phyloP scores from a whole-genome alignment of 768 basidiomycete genomes.

The Russula olivacea region DNA sequence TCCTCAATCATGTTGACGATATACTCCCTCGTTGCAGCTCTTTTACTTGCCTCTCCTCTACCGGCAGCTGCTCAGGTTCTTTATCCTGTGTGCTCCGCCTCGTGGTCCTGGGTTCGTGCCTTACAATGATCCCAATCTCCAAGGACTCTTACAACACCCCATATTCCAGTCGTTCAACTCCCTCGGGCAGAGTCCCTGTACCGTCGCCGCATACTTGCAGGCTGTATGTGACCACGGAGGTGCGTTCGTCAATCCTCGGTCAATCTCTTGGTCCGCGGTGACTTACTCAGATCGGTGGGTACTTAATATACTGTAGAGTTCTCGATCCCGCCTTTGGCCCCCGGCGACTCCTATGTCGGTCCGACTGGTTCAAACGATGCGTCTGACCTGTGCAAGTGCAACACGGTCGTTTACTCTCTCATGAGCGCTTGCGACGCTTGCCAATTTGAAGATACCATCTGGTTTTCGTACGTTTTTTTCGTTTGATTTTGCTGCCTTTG shows the following conservation, averaged over 20 bases:
- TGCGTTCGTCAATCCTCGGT: not conserved
- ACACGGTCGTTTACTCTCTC: slow-evolving; percentile 33
- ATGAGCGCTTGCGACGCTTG: slow-evolving; percentile 35
- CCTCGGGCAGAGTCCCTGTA: slow-evolving; percentile 9
- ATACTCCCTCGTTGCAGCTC: not conserved
- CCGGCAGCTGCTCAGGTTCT: not conserved
- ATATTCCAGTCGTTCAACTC: slow-evolving; percentile 11
- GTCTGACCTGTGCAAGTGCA: slow-evolving; percentile 32
- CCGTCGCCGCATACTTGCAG: slow-evolving; percentile 1
- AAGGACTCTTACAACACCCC: not conserved
- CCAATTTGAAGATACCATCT: slow-evolving; percentile 20
- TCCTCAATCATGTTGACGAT: not conserved
- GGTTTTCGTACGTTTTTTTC: slow-evolving; percentile 23
- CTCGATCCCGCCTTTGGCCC: not conserved
- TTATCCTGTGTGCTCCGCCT: not conserved
- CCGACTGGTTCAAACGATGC: slow-evolving; percentile 25
- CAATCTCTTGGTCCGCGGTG: not conserved
- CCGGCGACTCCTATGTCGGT: slow-evolving; percentile 8
- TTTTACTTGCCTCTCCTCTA: not conserved
- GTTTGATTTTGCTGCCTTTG: too few relatives aligned
- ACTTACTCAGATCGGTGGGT: not conserved
- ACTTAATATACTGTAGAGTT: not conserved
- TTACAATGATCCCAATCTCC: not conserved
- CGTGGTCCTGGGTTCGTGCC: slow-evolving; percentile 13
- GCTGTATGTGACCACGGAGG: slow-evolving; percentile 10